These are phyloP conservation scores for Backusella psychrophila DNA, from an alignment of 192 early-diverging fungal species.

Conservation along the genomic window DNA sequence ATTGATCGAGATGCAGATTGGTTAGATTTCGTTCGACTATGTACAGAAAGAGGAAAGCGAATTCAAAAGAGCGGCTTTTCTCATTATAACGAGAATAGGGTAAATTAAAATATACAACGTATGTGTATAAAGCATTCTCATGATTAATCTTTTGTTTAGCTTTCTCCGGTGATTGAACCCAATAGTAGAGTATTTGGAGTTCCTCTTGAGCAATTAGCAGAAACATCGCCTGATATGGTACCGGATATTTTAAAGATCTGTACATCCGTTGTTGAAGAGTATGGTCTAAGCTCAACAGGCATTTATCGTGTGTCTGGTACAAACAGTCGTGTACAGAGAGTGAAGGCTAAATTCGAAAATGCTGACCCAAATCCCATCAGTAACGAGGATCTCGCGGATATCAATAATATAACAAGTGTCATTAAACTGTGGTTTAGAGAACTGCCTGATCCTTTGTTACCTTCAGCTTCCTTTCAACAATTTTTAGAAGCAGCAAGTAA, in stretches of 20 bases:
- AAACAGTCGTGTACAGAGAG: constrained; percentile 65
- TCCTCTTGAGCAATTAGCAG: constrained; percentile 65
- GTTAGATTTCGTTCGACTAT: constrained; percentile 44
- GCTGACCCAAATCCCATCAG: constrained; percentile 57
- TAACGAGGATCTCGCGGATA: constrained; percentile 62
- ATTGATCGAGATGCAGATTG: constrained; percentile 66
- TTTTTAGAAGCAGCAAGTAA: constrained; percentile 74
- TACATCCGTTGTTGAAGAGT: constrained; percentile 76
- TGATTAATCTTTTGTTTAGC: constrained; percentile 8
- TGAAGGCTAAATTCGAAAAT: constrained; percentile 72
- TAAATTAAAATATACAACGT: constrained; percentile 12
- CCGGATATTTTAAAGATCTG: constrained; percentile 81
- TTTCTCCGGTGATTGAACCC: not conserved
- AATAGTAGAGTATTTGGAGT: constrained; percentile 32
- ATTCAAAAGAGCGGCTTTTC: constrained; percentile 36
- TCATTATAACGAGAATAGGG: constrained; percentile 39
- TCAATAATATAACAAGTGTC: constrained; percentile 81
- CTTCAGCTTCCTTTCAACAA: constrained; percentile 58
- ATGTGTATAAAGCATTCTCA: not conserved
- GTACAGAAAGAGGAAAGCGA: constrained; percentile 29
- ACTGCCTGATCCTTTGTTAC: constrained; percentile 85
- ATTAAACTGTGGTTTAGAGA: constrained; percentile 95
- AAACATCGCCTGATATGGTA: constrained; percentile 67
- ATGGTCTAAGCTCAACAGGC: constrained; percentile 68
- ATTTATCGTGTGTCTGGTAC: constrained; percentile 91